Evolutionary conservation across 78 protist species (phyloP), one percentile per base, ranked within the genome.

Genomic region (Isochrysis galbana): DNA sequence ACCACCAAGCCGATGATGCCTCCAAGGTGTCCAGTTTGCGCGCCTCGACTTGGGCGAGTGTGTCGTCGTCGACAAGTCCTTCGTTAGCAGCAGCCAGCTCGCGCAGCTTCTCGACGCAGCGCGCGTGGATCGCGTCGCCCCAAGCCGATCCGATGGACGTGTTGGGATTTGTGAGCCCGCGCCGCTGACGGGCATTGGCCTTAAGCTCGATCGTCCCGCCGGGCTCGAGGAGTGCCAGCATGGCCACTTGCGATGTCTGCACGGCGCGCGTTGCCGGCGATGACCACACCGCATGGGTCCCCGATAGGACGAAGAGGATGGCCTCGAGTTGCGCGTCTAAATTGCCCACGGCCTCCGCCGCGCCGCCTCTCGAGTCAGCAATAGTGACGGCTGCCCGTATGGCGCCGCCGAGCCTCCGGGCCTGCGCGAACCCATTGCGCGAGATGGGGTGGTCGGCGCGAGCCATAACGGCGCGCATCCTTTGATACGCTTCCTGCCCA

Each of bases 251-350:
- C 61, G 61, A 7, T 14, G 61, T 51, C 54, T 80, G 88, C 38
- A 80, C 34, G 61, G 88, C 88, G 55, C 88, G 88, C 48, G 88
- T 80, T 22, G 44, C 61, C 88, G 88, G 88, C 2, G 88, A 80
- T 23, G 55, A 44, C 88, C 88, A 80, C 29, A 80, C 5, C 61
- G 61, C 61, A 14, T 51, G 61, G 61, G 61, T 51, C 29, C 61
- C 61, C 61, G 7, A 14, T 14, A 51, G 61, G 29, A 51, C 29
- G 61, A 14, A 51, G 29, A 51, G 61, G 61, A 51, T 7, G 61
- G 61, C 61, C 61, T 7, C 61, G 61, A 7, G 61, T 14, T 51
- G 61, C 61, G 7, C 61, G 29, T 51, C 61, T n/a, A n/a, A n/a
- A n/a, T n/a, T n/a, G n/a, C n/a, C n/a, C n/a, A n/a, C n/a, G 61